Evolutionary conservation across 2,329 filamentous ascomycete genomes (phyloP).

Genomic region (Fusarium keratoplasticum): DNA sequence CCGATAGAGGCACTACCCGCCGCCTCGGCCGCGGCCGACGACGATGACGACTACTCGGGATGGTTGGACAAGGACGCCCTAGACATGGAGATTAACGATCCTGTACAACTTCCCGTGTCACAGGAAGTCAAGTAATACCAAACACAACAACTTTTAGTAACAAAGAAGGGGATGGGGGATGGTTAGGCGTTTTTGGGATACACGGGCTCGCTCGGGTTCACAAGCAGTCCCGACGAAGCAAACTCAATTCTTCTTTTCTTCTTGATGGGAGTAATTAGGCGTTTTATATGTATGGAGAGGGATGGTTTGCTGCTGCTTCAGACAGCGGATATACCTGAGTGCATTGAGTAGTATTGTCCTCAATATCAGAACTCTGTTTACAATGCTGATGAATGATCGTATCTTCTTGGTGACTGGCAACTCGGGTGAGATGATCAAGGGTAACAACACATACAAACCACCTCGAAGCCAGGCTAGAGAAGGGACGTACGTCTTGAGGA

Average conservation of each 20-base stretch:
- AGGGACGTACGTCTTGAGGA: too few relatives aligned
- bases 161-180: conserved; percentile 10
- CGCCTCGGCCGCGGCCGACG: conserved; percentile 35
- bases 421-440: too few relatives aligned
- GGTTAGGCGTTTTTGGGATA: conserved; percentile 26
- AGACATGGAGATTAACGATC: conserved; percentile 40
- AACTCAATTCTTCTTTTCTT: conserved; percentile 1
- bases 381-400: background rate
- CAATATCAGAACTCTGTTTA: background rate
- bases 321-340: conserved; percentile 20
- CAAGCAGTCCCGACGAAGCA: conserved; percentile 11
- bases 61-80: conserved; percentile 51
- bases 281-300: conserved; percentile 14
- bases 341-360: conserved; percentile 14
- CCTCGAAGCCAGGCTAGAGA: too few relatives aligned
- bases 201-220: conserved; percentile 19
- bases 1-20: conserved; percentile 31
- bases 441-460: too few relatives aligned
- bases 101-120: conserved; percentile 16
- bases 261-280: conserved; percentile 14
- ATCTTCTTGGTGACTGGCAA: background rate
- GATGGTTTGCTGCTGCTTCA: background rate
- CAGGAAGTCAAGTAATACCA: conserved; percentile 38
- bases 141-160: conserved; percentile 1
- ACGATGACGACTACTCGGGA: conserved; percentile 51